Conservation (phyloP, 2,329 filamentous ascomycete genomes). For the Trichoderma pleuroti region DNA sequence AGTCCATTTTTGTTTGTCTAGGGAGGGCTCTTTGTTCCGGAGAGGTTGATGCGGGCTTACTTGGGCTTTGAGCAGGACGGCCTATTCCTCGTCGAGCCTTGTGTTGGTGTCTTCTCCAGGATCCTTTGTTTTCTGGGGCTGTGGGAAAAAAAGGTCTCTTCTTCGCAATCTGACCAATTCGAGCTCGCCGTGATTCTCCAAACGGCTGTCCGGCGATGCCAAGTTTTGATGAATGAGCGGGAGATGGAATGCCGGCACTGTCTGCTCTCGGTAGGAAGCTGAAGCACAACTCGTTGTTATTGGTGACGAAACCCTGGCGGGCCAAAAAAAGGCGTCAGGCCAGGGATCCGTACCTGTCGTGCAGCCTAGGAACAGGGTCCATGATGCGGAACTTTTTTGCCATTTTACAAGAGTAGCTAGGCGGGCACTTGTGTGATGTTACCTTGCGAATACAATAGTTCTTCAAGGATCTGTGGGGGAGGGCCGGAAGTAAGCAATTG, state of each 20-base stretch:
- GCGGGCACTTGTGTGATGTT: slow-evolving; percentile 1
- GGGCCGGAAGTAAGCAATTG: background rate
- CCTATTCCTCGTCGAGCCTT: background rate
- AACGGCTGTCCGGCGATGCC: background rate
- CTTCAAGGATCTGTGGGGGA: background rate
- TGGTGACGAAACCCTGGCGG: background rate
- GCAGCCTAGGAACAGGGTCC: background rate
- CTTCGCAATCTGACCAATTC: background rate
- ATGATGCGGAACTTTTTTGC: background rate
- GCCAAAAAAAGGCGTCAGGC: background rate
- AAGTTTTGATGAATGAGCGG: background rate
- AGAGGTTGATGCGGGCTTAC: background rate
- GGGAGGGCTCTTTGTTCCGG: background rate
- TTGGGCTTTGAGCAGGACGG: background rate
- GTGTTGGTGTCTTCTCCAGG: background rate
- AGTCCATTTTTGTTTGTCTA: background rate
- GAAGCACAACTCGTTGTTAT: background rate
- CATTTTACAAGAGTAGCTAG: background rate
- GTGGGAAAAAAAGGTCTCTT: background rate
- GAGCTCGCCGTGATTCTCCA: background rate
- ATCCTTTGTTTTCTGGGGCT: background rate
- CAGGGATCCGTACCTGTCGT: background rate
- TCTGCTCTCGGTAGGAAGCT: slow-evolving; percentile 1
- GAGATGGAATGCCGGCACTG: background rate
- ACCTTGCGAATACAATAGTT: slow-evolving; percentile 9